Percentiles rank a stretch among this genome's conserved stretches.
Conservation (phyloP, 176 grass and related monocot species). For the Oryza glumipatula region DNA sequence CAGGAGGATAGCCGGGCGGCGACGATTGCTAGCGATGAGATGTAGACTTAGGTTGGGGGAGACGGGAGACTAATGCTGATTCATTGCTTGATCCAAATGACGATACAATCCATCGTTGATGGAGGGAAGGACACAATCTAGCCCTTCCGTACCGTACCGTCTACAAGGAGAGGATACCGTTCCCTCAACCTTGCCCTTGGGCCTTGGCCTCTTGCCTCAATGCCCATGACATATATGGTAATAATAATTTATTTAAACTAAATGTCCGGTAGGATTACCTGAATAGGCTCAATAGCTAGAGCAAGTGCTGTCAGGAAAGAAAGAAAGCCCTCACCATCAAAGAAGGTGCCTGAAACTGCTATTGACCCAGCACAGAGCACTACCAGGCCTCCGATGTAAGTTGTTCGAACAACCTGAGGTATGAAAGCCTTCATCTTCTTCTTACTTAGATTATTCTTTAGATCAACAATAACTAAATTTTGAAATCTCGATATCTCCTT, state of each 20-base stretch:
- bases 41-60: too few relatives aligned
- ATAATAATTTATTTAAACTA: constrained; percentile 17
- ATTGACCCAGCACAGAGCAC: constrained; percentile 62
- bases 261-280: constrained; percentile 44
- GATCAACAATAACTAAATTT: constrained; percentile 57
- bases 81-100: too few relatives aligned
- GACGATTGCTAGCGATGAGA: too few relatives aligned
- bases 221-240: background rate
- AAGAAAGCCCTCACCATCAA: constrained; percentile 57
- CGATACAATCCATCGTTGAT: too few relatives aligned
- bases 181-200: too few relatives aligned
- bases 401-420: constrained; percentile 62
- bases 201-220: too few relatives aligned
- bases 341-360: constrained; percentile 53
- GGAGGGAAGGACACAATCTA: too few relatives aligned
- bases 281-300: constrained; percentile 76
- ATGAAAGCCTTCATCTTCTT: constrained; percentile 87
- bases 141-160: too few relatives aligned
- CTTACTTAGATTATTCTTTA: constrained; percentile 60
- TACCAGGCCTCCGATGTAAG: constrained; percentile 66
- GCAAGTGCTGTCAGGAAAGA: constrained; percentile 72
- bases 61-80: too few relatives aligned
- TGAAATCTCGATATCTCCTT: constrained; percentile 74
- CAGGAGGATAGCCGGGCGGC: too few relatives aligned
- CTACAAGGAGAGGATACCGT: too few relatives aligned